Base-by-base conservation (phyloP, 2,329 filamentous ascomycete species). In the Pseudogymnoascus destructans region DNA sequence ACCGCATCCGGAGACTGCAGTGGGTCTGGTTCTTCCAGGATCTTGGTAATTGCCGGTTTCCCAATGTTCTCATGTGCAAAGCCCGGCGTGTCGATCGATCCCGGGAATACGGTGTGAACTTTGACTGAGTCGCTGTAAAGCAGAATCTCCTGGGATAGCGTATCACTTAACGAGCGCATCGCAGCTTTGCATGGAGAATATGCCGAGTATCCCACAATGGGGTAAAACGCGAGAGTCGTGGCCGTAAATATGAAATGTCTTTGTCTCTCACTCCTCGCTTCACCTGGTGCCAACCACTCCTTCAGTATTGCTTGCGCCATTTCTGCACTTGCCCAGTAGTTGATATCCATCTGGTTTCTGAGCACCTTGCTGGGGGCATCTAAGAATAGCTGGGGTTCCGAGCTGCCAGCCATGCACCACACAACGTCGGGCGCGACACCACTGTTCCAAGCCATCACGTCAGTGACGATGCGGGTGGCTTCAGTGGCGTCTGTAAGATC, bases 171-270 rank as follows among this genome's bases (percentile, higher is more conserved):
- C 13, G 83, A 85, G 59, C 89, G 84, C 64, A 98, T 77, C 1
- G 93, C 93, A 58, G 85, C 84, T 73, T 98, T 98, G 59, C 86
- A 78, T 2, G 92, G 89, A 0, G 84, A 80, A 71, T 98, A 98
- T 0, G 89, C 80, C 0, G 77, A 79, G 71, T 98, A 98, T 23
- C 93, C 93, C 10, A 85, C 80, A 32, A 95, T 71, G 10, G 88
- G 81, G 65, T 86, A 84, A 65, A 95, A 86, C 1, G 86, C 86
- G 15, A 85, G 73, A 5, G 85, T 79, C 19, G 87, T 93, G 13
- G 85, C 84, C 0, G 93, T 97, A 72, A 97, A 88, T 68, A 98
- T 82, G 63, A 98, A 78, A 71, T 97, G 92, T 58, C 85, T 81
- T 8, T 84, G 76, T 62, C 79, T 73, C 4, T 72, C 65, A 55